phyloP scores from a whole-genome alignment of 2,329 filamentous ascomycete genomes.

The Colletotrichum cordylinicola region DNA sequence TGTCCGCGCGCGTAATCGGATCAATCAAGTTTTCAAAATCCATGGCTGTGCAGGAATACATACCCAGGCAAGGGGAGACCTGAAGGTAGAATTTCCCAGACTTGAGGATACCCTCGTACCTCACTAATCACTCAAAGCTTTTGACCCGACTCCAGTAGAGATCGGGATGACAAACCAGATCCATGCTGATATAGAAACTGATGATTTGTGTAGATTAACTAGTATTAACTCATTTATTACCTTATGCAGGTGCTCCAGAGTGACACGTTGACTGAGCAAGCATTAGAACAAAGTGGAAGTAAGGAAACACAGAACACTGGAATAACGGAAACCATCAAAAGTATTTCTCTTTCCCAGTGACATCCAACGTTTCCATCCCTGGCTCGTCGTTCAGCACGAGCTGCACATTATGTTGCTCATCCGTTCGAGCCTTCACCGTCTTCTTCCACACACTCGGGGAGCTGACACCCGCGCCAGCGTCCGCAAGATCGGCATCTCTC shows the following conservation, averaged over 20 bases:
- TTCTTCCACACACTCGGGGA: neutral
- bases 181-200: neutral
- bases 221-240: rapidly evolving
- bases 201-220: neutral
- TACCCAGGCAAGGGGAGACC: rapidly evolving
- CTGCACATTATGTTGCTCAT: neutral
- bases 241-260: neutral
- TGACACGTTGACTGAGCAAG: neutral
- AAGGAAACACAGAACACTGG: neutral
- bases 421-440: neutral
- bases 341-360: neutral
- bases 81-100: neutral
- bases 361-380: neutral
- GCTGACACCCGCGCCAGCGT: neutral
- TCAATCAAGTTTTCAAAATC: neutral
- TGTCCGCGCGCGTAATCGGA: neutral
- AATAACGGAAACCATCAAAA: neutral
- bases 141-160: too few relatives aligned
- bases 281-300: rapidly evolving
- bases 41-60: neutral
- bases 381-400: neutral
- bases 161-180: neutral
- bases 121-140: neutral
- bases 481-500: neutral
- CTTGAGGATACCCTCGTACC: neutral